phyloP scores from a whole-genome alignment of 805 yeast genomes.

The Monosporozyma servazzii region DNA sequence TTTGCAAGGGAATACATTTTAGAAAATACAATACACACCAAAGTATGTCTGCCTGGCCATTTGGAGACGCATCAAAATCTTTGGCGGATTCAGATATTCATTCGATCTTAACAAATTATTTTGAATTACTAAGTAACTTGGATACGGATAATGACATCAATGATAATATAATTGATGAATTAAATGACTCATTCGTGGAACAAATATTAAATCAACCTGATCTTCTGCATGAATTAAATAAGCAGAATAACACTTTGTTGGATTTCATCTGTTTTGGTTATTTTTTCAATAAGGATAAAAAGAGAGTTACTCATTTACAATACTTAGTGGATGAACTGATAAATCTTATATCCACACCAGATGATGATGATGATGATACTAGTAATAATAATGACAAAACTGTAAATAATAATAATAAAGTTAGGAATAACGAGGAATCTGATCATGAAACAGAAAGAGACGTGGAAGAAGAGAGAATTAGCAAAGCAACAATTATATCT shows the following conservation, averaged over 20 bases:
- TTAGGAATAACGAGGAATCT: neutral
- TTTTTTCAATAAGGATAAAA: slow-evolving; percentile 10
- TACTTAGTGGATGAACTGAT: slow-evolving; percentile 19
- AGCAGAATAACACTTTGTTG: slow-evolving; percentile 31
- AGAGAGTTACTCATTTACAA: slow-evolving; percentile 17
- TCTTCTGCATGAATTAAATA: slow-evolving; percentile 32
- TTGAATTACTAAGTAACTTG: slow-evolving; percentile 22
- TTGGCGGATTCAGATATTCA: slow-evolving; percentile 28
- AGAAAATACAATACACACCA: neutral
- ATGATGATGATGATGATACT: neutral
- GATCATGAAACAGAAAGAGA: neutral
- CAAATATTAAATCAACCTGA: slow-evolving; percentile 33
- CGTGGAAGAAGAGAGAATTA: slow-evolving; percentile 4
- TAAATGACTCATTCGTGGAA: slow-evolving; percentile 30
- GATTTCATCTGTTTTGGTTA: slow-evolving; percentile 42
- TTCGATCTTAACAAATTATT: slow-evolving; percentile 35
- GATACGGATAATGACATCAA: slow-evolving; percentile 7
- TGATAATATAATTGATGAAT: slow-evolving; percentile 2
- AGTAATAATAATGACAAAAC: neutral
- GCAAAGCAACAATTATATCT: slow-evolving; percentile 34
- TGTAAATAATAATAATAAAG: neutral
- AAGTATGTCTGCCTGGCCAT: slow-evolving; percentile 38
- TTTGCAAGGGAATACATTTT: neutral
- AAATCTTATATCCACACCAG: slow-evolving; percentile 7
- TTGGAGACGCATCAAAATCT: slow-evolving; percentile 26